phyloP scores from a whole-genome alignment of 192 early-diverging fungal species.

The Coemansia furcata region DNA sequence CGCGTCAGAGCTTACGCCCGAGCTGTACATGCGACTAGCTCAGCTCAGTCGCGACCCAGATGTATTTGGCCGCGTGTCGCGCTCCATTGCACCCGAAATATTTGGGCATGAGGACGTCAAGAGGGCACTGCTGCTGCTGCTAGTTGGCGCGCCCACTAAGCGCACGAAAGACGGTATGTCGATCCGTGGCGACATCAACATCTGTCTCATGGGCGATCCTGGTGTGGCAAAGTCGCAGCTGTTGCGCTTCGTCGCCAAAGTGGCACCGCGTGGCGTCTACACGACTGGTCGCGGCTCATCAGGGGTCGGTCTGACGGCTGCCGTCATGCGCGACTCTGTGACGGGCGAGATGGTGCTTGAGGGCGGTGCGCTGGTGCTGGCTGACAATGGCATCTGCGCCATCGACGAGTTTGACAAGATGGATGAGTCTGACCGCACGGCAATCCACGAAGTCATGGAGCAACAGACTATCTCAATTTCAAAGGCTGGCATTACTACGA shows the following conservation, averaged over 20 bases:
- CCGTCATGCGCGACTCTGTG: constrained; percentile 87
- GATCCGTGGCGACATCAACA: constrained; percentile 95
- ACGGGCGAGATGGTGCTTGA: constrained; percentile 97
- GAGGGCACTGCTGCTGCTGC: constrained; percentile 80
- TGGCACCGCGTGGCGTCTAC: constrained; percentile 94
- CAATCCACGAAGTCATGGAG: constrained; percentile 99
- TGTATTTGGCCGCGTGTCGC: constrained; percentile 73
- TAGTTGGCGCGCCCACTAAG: constrained; percentile 82
- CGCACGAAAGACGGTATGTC: constrained; percentile 88
- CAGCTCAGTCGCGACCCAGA: constrained; percentile 65
- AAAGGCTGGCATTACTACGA: constrained; percentile 98
- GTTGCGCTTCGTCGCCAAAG: constrained; percentile 89
- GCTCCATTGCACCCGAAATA: constrained; percentile 85
- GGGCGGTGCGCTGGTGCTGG: constrained; percentile 95
- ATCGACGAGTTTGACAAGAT: constrained; percentile 99
- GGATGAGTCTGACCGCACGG: constrained; percentile 93
- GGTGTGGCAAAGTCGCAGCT: constrained; percentile 98
- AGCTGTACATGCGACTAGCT: constrained; percentile 54
- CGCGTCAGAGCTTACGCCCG: constrained; percentile 52
- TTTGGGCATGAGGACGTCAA: constrained; percentile 92
- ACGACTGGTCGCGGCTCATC: constrained; percentile 95
- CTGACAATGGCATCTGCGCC: constrained; percentile 97
- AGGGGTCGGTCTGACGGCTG: constrained; percentile 94
- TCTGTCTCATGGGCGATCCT: constrained; percentile 98
- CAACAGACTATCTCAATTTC: constrained; percentile 98